Evolutionary conservation across 768 basidiomycete genomes (phyloP).

Genomic region (Calocera cornea): DNA sequence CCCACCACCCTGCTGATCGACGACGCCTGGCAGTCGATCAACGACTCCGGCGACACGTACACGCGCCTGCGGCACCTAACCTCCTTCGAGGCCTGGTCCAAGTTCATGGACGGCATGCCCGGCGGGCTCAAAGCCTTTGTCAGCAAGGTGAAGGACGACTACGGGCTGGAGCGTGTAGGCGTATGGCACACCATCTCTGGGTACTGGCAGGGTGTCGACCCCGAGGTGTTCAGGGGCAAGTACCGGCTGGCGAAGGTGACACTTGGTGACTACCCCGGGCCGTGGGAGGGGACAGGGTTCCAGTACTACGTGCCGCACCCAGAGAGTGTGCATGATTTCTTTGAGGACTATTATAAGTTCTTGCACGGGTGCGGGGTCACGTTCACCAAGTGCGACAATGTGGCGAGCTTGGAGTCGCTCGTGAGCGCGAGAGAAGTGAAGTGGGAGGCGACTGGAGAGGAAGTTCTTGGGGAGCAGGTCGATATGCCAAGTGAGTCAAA

Average conservation of each 20-base stretch:
- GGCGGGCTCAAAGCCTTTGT: conserved; percentile 8
- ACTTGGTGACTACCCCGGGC: not conserved
- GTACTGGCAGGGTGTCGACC: conserved; percentile 13
- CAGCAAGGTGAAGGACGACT: conserved; percentile 7
- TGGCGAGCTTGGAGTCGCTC: conserved; percentile 11
- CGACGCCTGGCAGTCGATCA: conserved; percentile 11
- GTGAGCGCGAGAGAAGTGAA: conserved; percentile 6
- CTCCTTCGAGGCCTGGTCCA: conserved; percentile 9
- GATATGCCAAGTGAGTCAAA: conserved; percentile 4
- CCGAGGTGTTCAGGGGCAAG: conserved; percentile 7
- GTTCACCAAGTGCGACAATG: conserved; percentile 12
- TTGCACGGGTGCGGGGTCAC: conserved; percentile 3
- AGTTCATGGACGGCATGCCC: conserved; percentile 10
- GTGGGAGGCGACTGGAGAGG: not conserved
- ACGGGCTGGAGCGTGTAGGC: conserved; percentile 9
- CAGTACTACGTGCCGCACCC: conserved; percentile 12
- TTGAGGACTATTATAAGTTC: conserved; percentile 10
- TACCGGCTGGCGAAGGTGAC: conserved; percentile 11
- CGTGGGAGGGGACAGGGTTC: not conserved
- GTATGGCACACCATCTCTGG: conserved; percentile 12
- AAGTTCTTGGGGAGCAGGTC: conserved; percentile 4
- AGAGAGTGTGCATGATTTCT: conserved; percentile 7
- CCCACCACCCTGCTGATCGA: conserved; percentile 11
- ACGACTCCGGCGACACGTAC: not conserved
- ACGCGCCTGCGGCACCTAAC: conserved; percentile 3